Evolutionary conservation across 306 rosid genomes (phyloP), one percentile per base, ranked within the genome.

Genomic region (Luffa aegyptiaca): DNA sequence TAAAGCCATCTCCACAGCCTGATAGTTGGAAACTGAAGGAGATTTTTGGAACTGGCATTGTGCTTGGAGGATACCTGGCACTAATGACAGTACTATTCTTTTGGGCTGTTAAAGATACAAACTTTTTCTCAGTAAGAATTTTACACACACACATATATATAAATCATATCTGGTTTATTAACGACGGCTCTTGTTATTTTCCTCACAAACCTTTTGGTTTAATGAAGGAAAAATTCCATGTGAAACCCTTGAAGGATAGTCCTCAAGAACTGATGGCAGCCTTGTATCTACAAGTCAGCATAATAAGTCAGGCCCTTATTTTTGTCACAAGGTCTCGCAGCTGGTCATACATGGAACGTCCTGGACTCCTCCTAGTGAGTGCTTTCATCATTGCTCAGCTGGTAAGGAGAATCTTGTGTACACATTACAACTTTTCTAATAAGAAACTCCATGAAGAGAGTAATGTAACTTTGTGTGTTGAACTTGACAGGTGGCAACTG

Each of bases 291-390:
- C 99, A 95, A 95, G 99, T 95, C 80, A 95, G 99, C 87, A 95
- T 95, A 82, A 86, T 95, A 44, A 95, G 99, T 68, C 99, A 95
- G 86, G 99, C 99, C 10, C 86, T 95, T 21, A 95, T 95, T 81
- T 95, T 95, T 39, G 99, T 95, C 42, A 95, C 99, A 1, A 91
- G 99, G 86, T 95, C 99, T 39, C 97, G 99, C 66, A 87, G 99
- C 90, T 95, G 97, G 97, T 95, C 99, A 69, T 93, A 39, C 76
- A 51, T 87, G 44, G 99, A 95, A 83, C 96, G 97, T 76, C 99
- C 99, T 4, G 97, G 99, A 66, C 87, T 95, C 84, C 99, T 95
- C 81, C 87, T 95, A 61, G 82, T 95, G 48, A 18, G 93, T 46
- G 99, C 99, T 74, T 95, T 95, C 79, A 20, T 91, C 66, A 58